Conservation (phyloP, 2,329 filamentous ascomycete genomes). For the Colletotrichum sp. region DNA sequence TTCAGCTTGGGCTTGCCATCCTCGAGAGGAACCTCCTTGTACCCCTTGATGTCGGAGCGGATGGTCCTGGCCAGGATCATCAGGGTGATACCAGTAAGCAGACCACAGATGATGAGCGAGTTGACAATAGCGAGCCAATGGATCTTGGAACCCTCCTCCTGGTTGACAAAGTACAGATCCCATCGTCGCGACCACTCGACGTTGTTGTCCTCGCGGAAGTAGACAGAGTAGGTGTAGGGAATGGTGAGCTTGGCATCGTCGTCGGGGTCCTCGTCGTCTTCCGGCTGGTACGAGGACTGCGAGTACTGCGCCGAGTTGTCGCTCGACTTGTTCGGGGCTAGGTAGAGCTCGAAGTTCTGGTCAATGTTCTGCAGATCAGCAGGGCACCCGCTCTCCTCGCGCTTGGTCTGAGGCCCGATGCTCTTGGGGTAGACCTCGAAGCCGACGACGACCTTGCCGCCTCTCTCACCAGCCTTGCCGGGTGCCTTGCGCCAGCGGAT, state of each 20-base stretch:
- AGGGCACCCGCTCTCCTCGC: slow-evolving; percentile 71
- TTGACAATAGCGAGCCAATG: slow-evolving; percentile 92
- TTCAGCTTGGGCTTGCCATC: slow-evolving; percentile 67
- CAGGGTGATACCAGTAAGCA: slow-evolving; percentile 79
- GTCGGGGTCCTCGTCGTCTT: slow-evolving; percentile 61
- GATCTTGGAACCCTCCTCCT: slow-evolving; percentile 80
- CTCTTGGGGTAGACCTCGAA: slow-evolving; percentile 94
- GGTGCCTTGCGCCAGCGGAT: slow-evolving; percentile 78
- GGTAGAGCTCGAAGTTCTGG: slow-evolving; percentile 71
- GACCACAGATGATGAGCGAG: slow-evolving; percentile 80
- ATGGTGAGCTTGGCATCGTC: slow-evolving; percentile 73
- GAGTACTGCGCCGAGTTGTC: slow-evolving; percentile 52
- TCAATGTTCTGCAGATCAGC: slow-evolving; percentile 67
- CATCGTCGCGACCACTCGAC: slow-evolving; percentile 86
- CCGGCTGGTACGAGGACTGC: slow-evolving; percentile 64
- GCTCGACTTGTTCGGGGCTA: slow-evolving; percentile 66
- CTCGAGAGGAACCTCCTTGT: slow-evolving; percentile 69
- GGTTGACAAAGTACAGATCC: slow-evolving; percentile 90
- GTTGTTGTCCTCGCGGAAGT: slow-evolving; percentile 82
- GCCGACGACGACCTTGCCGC: slow-evolving; percentile 82
- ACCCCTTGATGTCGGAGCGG: slow-evolving; percentile 77
- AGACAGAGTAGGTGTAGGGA: slow-evolving; percentile 88
- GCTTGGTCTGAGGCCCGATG: slow-evolving; percentile 64
- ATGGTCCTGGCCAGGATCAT: slow-evolving; percentile 84
- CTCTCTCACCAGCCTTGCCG: slow-evolving; percentile 69